Conservation (phyloP, 1,139 yeast genomes). For the Suhomyces maxii region DNA sequence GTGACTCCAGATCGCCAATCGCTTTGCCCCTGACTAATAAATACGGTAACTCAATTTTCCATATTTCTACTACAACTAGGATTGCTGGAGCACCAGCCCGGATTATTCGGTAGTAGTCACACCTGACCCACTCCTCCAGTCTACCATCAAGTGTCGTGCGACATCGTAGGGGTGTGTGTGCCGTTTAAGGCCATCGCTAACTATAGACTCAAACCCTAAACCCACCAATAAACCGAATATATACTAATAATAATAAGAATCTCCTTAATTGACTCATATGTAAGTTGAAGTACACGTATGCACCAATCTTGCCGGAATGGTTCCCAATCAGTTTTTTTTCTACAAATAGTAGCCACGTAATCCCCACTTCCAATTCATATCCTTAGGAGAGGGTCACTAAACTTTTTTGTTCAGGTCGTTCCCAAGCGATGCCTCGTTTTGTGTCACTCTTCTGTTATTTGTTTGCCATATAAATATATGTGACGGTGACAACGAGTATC, state of each 20-base stretch:
- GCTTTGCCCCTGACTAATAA: no score
- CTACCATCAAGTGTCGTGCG: not conserved
- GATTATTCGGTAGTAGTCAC: not conserved
- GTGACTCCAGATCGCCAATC: no score
- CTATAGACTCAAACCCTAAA: not conserved
- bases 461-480: constrained; percentile 8
- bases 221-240: not conserved
- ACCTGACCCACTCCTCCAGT: not conserved
- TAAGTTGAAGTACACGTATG: no score
- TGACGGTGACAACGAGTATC: constrained; percentile 5
- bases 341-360: no score
- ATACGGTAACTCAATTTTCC: no score
- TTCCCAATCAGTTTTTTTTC: no score
- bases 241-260: no score
- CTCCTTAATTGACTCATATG: no score
- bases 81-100: not conserved
- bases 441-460: constrained; percentile 6
- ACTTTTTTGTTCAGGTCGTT: not conserved
- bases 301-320: no score
- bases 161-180: not conserved
- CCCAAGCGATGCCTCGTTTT: constrained; percentile 1
- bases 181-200: not conserved
- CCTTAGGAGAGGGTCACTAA: not conserved
- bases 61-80: not conserved
- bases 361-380: no score